Conservation (phyloP, 495 filamentous ascomycete genomes). For the Pseudevernia furfuracea region DNA sequence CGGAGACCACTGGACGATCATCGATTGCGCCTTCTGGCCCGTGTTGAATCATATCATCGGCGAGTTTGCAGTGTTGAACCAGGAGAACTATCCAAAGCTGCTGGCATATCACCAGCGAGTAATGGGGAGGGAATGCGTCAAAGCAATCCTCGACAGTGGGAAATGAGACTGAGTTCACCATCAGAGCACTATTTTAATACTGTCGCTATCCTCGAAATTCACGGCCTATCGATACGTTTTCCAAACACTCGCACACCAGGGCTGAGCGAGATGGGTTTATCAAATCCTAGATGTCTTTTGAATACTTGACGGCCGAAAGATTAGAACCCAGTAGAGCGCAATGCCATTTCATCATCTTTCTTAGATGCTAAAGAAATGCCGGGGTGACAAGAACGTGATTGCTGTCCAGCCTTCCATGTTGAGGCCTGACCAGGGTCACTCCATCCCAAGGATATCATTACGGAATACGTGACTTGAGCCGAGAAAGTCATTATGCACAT, state of each 20-base stretch:
- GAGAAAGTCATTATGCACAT: not conserved
- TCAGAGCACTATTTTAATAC: not conserved
- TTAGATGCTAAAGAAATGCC: too few species aligned
- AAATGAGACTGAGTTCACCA: not conserved
- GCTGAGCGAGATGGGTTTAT: not conserved
- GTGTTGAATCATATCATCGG: conserved; percentile 53
- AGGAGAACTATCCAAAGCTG: conserved; percentile 38
- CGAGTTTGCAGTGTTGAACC: conserved; percentile 27
- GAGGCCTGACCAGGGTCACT: not conserved
- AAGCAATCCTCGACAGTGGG: conserved; percentile 21
- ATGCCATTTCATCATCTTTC: not conserved
- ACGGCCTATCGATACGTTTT: not conserved
- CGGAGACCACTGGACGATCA: conserved; percentile 48
- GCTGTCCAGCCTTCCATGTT: not conserved
- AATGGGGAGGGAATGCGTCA: conserved; percentile 42
- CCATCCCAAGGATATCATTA: not conserved
- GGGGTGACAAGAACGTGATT: not conserved
- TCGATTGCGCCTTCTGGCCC: conserved; percentile 68
- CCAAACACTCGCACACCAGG: not conserved
- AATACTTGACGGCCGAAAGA: not conserved
- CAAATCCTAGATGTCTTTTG: not conserved
- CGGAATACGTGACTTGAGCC: not conserved
- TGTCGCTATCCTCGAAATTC: not conserved
- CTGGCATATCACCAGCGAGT: conserved; percentile 47
- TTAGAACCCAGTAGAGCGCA: not conserved